Base-by-base conservation (phyloP, 2,329 filamentous ascomycete genomes). In the Stagonosporopsis chrysanthemi region DNA sequence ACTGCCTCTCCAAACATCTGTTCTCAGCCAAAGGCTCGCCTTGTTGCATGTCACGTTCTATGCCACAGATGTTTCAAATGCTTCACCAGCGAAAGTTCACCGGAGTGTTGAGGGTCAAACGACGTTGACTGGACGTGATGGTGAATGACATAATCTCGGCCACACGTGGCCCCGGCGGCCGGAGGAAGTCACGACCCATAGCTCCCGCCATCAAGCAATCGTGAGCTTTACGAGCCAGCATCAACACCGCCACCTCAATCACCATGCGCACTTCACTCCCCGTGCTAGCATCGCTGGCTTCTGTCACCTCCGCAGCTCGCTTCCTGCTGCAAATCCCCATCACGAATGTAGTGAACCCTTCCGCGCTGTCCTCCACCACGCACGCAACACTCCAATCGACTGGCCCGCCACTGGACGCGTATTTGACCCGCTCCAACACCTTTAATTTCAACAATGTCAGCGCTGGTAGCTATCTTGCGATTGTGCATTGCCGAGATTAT, bases 371-470 rank as follows among this genome's bases (percentile, higher is more conserved):
- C 50, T 73, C 81, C 45, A 85, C 88, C 50, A 88, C 88, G 22
- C 81, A 88, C 69, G 85, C 84, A 58, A 89, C 89, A 47, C 88
- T 89, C 72, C 88, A 87, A 35, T 87, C 85, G 4, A 74, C 78
- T 39, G 80, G 80, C 17, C 78, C 75, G 9, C 74, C 75, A 36
- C 70, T 83, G 58, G 79, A 83, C 24, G 87, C 90, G 12, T 88
- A 88, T 9, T 79, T 97, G 9, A 87, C 88, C 12, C 80, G 83
- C 38, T 77, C 82, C 66, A 90, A 91, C 75, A 87, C 86, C 23
- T 92, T 97, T 71, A 82, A 86, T 61, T 97, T 97, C 81, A 79
- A 77, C 64, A 88, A 92, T 67, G 82, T 97, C 49, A 83, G 84
- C 5, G 75, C 83, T 0, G 90, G 88, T 1, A 91, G 88, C 56